Conservation (phyloP, 116 monocot genomes). For the Papilionanthe hybrid region DNA sequence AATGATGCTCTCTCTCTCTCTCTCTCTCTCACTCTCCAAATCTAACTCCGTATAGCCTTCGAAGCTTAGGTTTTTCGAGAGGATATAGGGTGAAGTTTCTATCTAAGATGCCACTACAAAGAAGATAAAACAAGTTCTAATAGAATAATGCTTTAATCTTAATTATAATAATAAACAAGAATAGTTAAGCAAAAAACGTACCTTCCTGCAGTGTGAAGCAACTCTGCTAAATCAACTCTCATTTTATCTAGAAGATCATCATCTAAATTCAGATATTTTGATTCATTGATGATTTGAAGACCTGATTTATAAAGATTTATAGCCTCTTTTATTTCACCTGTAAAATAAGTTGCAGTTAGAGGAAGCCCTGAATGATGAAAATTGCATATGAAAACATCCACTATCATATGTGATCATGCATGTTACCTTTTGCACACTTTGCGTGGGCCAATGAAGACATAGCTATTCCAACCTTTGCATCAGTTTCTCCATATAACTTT, state of each 20-base stretch:
- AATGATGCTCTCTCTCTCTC: too few relatives aligned
- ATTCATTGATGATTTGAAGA: slow-evolving; percentile 57
- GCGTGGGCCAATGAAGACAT: slow-evolving; percentile 75
- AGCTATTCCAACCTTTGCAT: slow-evolving; percentile 83
- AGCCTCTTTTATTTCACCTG: slow-evolving; percentile 65
- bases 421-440: slow-evolving; percentile 72
- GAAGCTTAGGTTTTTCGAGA: too few relatives aligned
- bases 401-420: neutral
- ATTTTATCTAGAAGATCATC: slow-evolving; percentile 64
- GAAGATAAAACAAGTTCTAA: neutral
- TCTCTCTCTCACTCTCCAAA: too few relatives aligned
- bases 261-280: slow-evolving; percentile 54
- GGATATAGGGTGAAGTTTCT: too few relatives aligned
- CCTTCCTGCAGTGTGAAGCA: slow-evolving; percentile 85
- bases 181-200: slow-evolving; percentile 15
- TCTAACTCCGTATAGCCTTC: too few relatives aligned
- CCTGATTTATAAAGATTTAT: slow-evolving; percentile 54
- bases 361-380: slow-evolving; percentile 3
- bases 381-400: neutral
- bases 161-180: neutral
- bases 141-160: neutral
- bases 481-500: slow-evolving; percentile 55
- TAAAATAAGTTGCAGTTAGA: slow-evolving; percentile 3
- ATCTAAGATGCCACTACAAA: too few relatives aligned
- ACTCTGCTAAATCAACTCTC: slow-evolving; percentile 74